phyloP scores from a whole-genome alignment of 129 eudicot genomes.

The Escallonia herrerae region DNA sequence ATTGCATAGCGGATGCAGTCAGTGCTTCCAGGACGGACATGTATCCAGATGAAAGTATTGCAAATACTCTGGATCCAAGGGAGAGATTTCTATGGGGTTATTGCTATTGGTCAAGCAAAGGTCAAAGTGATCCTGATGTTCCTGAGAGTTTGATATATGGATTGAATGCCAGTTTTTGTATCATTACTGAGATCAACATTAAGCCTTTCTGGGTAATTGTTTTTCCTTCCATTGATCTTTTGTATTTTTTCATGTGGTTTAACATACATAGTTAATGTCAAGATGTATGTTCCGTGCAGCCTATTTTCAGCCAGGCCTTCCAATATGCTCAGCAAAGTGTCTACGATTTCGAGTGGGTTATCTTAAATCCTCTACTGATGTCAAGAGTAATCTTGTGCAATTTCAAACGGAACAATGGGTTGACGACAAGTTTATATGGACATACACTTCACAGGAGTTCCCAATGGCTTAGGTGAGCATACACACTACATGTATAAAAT shows the following conservation, averaged over 20 bases:
- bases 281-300: constrained; percentile 27
- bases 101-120: constrained; percentile 85
- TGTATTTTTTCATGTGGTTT: background rate
- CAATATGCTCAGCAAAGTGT: constrained; percentile 63
- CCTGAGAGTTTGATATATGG: constrained; percentile 69
- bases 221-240: background rate
- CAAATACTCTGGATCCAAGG: constrained; percentile 57
- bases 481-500: too few species aligned
- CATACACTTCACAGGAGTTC: constrained; percentile 59
- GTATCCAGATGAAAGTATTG: constrained; percentile 64
- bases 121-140: constrained; percentile 56
- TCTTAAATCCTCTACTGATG: constrained; percentile 30
- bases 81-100: constrained; percentile 22
- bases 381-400: constrained; percentile 17
- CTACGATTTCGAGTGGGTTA: constrained; percentile 72
- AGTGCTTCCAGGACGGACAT: constrained; percentile 89
- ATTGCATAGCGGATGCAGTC: constrained; percentile 54
- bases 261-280: too few species aligned
- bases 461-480: constrained; percentile 60
- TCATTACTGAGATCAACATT: constrained; percentile 51
- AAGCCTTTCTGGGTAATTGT: constrained; percentile 57
- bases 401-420: constrained; percentile 33
- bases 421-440: constrained; percentile 62
- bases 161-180: constrained; percentile 41
- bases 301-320: constrained; percentile 48